phyloP scores from a whole-genome alignment of 2,329 filamentous ascomycete species.

The Lachnellula occidentalis region DNA sequence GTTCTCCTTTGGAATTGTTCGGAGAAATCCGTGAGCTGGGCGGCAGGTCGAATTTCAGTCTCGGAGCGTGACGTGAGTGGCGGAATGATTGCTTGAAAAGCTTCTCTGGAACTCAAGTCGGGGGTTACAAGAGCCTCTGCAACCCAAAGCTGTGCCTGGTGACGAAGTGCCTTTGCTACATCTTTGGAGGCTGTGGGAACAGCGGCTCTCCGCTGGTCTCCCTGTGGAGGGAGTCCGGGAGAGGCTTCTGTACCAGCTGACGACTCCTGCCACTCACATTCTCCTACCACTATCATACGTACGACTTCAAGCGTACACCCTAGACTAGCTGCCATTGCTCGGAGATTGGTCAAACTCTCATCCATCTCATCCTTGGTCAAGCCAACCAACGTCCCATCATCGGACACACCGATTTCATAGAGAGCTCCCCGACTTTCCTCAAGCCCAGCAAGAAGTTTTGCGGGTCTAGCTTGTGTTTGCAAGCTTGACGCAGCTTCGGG shows the following conservation, averaged over 20 bases:
- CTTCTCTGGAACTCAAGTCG: constrained; percentile 43
- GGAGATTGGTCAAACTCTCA: constrained; percentile 79
- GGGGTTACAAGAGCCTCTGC: constrained; percentile 87
- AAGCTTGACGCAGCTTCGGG: constrained; percentile 56
- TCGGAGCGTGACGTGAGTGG: not conserved
- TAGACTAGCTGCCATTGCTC: constrained; percentile 86
- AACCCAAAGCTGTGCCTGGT: constrained; percentile 66
- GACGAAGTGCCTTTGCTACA: constrained; percentile 20
- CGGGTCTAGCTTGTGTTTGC: constrained; percentile 42
- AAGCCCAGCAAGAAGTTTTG: constrained; percentile 66
- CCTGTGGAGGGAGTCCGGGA: not conserved
- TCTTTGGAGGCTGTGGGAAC: not conserved
- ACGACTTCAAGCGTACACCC: constrained; percentile 80
- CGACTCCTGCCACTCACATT: constrained; percentile 62
- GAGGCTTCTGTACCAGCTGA: constrained; percentile 2
- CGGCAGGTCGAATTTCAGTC: not conserved
- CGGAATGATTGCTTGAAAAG: not conserved
- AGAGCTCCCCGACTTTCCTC: constrained; percentile 90
- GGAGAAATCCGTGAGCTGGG: not conserved
- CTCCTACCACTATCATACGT: constrained; percentile 76
- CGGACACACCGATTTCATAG: constrained; percentile 94
- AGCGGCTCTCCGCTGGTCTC: constrained; percentile 1
- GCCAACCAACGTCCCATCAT: constrained; percentile 87
- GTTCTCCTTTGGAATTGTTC: not conserved
- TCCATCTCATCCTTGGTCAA: constrained; percentile 86